Evolutionary conservation across 768 basidiomycete genomes (phyloP).

Genomic region (Postia placenta): DNA sequence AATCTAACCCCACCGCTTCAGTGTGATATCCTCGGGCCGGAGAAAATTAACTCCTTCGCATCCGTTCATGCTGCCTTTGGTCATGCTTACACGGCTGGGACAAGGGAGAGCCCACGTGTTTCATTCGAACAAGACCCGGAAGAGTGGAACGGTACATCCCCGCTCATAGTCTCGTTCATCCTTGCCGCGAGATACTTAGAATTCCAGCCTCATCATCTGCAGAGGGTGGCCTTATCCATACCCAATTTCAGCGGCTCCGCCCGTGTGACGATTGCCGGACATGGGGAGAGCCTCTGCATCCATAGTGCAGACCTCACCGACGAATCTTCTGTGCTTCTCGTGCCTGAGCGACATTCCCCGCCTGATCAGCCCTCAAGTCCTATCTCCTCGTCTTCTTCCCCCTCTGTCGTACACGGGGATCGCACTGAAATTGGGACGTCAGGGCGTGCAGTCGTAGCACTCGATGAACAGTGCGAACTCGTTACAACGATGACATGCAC

Average conservation of each 20-base stretch:
- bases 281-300: slow-evolving; percentile 3
- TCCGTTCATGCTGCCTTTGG: slow-evolving; percentile 21
- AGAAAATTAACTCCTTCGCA: slow-evolving; percentile 22
- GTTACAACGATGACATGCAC: slow-evolving; percentile 4
- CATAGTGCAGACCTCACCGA: slow-evolving; percentile 17
- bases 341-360: slow-evolving; percentile 16
- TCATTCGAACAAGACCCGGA: slow-evolving; percentile 11
- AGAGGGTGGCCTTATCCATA: too few relatives aligned
- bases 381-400: neutral
- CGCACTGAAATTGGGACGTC: neutral
- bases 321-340: slow-evolving; percentile 16
- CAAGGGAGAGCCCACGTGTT: slow-evolving; percentile 7
- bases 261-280: too few relatives aligned
- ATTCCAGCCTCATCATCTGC: slow-evolving; percentile 14
- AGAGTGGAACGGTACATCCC: slow-evolving; percentile 11
- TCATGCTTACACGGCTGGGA: slow-evolving; percentile 6
- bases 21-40: slow-evolving; percentile 15
- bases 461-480: slow-evolving; percentile 16
- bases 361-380: neutral
- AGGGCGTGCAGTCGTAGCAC: too few relatives aligned
- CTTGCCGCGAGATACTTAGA: slow-evolving; percentile 24
- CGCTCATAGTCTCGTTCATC: slow-evolving; percentile 16
- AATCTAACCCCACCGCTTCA: slow-evolving; percentile 24
- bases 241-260: too few relatives aligned
- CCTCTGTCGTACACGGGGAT: too few relatives aligned